These are phyloP conservation scores for Onygena corvina DNA, from an alignment of 2,329 filamentous ascomycete species.

Conservation along the genomic window DNA sequence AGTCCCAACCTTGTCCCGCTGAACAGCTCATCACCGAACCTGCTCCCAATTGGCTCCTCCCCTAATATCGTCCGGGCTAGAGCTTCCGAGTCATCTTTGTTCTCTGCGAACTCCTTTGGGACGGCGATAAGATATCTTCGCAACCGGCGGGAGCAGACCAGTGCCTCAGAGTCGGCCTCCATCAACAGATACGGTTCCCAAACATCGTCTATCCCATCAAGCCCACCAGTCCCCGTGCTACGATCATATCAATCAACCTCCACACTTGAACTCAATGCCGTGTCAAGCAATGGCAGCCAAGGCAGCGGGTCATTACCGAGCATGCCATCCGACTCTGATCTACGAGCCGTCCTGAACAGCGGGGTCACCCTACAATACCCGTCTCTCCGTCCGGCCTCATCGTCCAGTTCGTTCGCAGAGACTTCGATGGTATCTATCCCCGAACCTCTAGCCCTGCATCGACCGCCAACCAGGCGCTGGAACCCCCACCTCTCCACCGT, in stretches of 20 bases:
- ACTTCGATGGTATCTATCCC: constrained; percentile 20
- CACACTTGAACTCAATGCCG: constrained; percentile 22
- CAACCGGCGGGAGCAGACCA: constrained; percentile 24
- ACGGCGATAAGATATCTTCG: constrained; percentile 31
- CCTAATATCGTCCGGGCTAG: constrained; percentile 23
- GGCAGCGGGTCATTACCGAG: constrained; percentile 22
- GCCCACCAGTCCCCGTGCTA: constrained; percentile 26
- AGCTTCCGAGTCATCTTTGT: constrained; percentile 29
- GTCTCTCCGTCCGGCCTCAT: constrained; percentile 19
- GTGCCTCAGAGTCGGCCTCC: constrained; percentile 24
- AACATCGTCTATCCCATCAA: constrained; percentile 31
- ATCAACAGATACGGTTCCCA: constrained; percentile 17
- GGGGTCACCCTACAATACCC: constrained; percentile 11
- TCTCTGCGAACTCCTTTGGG: constrained; percentile 31
- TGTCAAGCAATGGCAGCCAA: constrained; percentile 14
- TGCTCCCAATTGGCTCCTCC: constrained; percentile 24
- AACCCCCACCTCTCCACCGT: constrained; percentile 36
- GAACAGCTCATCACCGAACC: constrained; percentile 30
- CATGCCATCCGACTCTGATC: constrained; percentile 16
- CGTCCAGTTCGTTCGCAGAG: constrained; percentile 33
- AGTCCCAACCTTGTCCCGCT: constrained; percentile 32
- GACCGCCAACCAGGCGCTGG: constrained; percentile 26
- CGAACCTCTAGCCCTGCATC: constrained; percentile 25
- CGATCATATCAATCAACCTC: constrained; percentile 28
- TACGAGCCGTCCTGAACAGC: constrained; percentile 9